A percentile compares a stretch with the other conserved stretches of the same genome.
These are phyloP conservation scores for Stereocaulon alpinum DNA, from an alignment of 495 filamentous ascomycete species.

Conservation along the genomic window DNA sequence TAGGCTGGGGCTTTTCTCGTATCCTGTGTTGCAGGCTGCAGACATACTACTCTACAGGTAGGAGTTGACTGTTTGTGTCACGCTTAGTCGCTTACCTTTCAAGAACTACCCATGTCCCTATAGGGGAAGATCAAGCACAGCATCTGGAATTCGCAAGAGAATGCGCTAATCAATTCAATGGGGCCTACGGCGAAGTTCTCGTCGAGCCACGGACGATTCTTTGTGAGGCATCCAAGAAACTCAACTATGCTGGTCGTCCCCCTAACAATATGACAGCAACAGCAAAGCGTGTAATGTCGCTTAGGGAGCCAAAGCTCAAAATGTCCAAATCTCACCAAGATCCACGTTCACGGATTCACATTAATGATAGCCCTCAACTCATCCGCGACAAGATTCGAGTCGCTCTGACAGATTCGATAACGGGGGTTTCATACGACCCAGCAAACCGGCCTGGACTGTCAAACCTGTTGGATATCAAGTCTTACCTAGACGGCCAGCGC, in stretches of 20 bases:
- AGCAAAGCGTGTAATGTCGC: conserved; percentile 79
- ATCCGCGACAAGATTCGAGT: conserved; percentile 57
- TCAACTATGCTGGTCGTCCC: background rate
- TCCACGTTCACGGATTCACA: conserved; percentile 62
- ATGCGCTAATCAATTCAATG: conserved; percentile 75
- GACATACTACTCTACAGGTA: conserved; percentile 83
- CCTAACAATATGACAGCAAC: conserved; percentile 40
- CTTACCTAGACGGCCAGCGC: conserved; percentile 45
- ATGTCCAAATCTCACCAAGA: conserved; percentile 86
- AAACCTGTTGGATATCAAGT: conserved; percentile 71
- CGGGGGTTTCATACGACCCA: conserved; percentile 61
- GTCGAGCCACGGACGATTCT: conserved; percentile 62
- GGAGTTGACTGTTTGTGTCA: conserved; percentile 7
- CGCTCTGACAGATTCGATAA: conserved; percentile 67
- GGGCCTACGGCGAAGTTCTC: conserved; percentile 54
- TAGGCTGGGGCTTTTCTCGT: conserved; percentile 89
- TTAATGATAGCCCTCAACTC: conserved; percentile 53
- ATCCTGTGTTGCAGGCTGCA: conserved; percentile 90
- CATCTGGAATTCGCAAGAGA: conserved; percentile 88
- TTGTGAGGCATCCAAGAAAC: conserved; percentile 40
- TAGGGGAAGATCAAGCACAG: conserved; percentile 86
- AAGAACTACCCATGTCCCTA: conserved; percentile 86
- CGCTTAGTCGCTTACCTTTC: conserved; percentile 13
- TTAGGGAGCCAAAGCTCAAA: conserved; percentile 62
- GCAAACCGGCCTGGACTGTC: conserved; percentile 64